Conservation (phyloP, 805 yeast species). For the Saturnispora serradocipensis region DNA sequence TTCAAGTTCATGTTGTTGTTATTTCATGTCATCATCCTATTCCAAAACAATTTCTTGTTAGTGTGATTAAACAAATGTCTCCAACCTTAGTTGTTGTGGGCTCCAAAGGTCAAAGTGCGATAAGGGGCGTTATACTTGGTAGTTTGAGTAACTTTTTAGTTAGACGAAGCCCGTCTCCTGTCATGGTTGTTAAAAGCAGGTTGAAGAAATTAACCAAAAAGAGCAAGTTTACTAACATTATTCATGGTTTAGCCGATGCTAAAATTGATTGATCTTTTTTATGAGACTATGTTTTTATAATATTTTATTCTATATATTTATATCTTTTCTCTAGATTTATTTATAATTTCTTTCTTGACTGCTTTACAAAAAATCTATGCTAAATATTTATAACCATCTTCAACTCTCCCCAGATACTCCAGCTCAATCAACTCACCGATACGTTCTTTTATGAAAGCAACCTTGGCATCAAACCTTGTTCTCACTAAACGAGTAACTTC, state of each 20-base stretch:
- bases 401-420: constrained; percentile 71
- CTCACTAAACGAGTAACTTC: constrained; percentile 40
- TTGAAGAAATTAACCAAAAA: constrained; percentile 58
- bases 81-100: constrained; percentile 73
- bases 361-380: constrained; percentile 29
- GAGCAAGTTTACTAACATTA: constrained; percentile 42
- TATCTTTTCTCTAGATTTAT: background rate
- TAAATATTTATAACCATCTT: constrained; percentile 55
- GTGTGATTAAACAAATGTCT: constrained; percentile 57
- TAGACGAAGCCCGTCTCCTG: constrained; percentile 63
- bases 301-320: background rate
- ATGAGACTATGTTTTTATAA: background rate
- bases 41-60: constrained; percentile 62
- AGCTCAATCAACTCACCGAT: constrained; percentile 69
- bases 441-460: constrained; percentile 57
- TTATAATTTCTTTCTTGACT: background rate
- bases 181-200: constrained; percentile 70
- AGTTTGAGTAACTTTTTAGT: constrained; percentile 65
- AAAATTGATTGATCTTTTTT: constrained; percentile 25
- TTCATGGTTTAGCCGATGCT: constrained; percentile 35
- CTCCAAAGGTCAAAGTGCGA: constrained; percentile 61
- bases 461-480: constrained; percentile 61
- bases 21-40: constrained; percentile 71
- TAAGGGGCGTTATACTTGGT: constrained; percentile 67
- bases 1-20: constrained; percentile 64